These are phyloP conservation scores for Camelina sativa DNA, from an alignment of 345 rosid genomes.

Conservation along the genomic window DNA sequence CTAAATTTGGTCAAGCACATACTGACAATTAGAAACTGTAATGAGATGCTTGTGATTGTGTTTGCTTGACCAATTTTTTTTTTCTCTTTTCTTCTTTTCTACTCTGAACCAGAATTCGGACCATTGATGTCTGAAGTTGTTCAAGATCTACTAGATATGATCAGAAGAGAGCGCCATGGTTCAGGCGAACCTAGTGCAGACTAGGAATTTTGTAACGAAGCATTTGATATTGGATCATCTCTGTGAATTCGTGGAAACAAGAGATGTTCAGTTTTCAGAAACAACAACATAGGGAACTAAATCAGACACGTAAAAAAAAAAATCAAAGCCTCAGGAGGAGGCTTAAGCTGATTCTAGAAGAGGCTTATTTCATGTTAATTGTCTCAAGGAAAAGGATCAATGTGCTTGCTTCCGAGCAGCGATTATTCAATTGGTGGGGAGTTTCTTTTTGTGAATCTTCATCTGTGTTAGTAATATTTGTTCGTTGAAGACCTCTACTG, in stretches of 20 bases:
- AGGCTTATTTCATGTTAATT: constrained; percentile 15
- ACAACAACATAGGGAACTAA: constrained; percentile 21
- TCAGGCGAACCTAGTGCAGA: constrained; percentile 51
- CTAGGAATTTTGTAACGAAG: constrained; percentile 38
- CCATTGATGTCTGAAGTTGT: constrained; percentile 94
- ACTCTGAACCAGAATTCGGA: constrained; percentile 87
- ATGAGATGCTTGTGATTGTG: constrained; percentile 16
- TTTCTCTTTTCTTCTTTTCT: constrained; percentile 30
- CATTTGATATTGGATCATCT: constrained; percentile 22
- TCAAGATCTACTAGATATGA: constrained; percentile 87
- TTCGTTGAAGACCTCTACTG: constrained; percentile 32
- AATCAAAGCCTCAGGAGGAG: constrained; percentile 19
- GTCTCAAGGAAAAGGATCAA: constrained; percentile 17
- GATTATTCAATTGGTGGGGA: constrained; percentile 21
- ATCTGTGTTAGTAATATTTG: constrained; percentile 13
- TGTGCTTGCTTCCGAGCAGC: constrained; percentile 18
- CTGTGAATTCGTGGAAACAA: constrained; percentile 32
- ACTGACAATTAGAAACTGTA: neutral
- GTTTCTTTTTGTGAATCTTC: constrained; percentile 31
- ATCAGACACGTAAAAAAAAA: constrained; percentile 1
- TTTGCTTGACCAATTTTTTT: constrained; percentile 9
- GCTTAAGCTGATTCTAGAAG: constrained; percentile 30
- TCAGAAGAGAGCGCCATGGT: constrained; percentile 71
- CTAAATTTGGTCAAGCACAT: no score
- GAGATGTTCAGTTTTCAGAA: constrained; percentile 34